These are phyloP conservation scores for Cucurbita maxima DNA, from an alignment of 306 rosid species.

Conservation along the genomic window DNA sequence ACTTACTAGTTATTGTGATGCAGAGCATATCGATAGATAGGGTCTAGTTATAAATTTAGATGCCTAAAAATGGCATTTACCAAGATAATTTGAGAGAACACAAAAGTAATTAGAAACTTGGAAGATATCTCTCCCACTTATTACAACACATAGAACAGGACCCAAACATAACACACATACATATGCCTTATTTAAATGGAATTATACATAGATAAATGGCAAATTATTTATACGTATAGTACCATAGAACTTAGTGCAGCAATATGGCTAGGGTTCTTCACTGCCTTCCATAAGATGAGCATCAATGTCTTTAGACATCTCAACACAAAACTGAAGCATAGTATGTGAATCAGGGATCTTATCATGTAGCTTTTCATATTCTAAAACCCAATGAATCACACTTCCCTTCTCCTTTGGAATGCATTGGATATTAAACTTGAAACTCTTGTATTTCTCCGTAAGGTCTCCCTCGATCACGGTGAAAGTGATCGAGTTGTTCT, in stretches of 20 bases:
- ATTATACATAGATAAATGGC: neutral
- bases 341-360: neutral
- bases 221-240: no score
- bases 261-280: neutral
- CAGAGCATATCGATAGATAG: no score
- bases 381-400: neutral
- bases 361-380: neutral
- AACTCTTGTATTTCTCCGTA: neutral
- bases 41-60: no score
- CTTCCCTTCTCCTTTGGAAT: neutral
- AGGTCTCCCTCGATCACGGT: neutral
- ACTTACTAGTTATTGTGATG: no score
- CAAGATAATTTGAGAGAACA: no score
- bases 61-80: no score
- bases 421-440: neutral
- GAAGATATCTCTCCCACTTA: neutral
- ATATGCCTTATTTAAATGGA: neutral
- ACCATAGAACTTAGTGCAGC: no score
- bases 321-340: neutral
- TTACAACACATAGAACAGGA: neutral
- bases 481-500: neutral
- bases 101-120: no score
- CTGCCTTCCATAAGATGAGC: neutral
- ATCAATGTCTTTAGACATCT: neutral
- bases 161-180: neutral